phyloP scores from a whole-genome alignment of 495 filamentous ascomycete species.

The Penicillium goetzii region DNA sequence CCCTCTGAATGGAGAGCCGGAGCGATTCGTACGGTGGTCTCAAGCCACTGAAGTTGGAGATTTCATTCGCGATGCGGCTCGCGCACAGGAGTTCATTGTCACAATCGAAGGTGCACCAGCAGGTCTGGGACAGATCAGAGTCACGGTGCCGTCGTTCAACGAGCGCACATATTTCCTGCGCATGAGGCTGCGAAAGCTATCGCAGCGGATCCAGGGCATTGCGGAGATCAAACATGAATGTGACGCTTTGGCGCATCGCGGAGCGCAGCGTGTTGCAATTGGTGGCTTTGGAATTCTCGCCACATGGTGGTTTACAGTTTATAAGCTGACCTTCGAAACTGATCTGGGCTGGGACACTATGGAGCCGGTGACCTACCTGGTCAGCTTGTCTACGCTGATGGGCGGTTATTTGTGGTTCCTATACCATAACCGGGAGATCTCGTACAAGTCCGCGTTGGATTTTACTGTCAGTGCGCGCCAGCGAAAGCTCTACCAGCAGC shows the following conservation, averaged over 20 bases:
- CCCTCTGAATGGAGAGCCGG: constrained; percentile 23
- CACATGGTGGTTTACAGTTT: constrained; percentile 81
- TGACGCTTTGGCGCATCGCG: constrained; percentile 72
- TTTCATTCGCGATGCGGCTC: constrained; percentile 89
- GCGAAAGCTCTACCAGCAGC: constrained; percentile 70
- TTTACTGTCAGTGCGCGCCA: constrained; percentile 81
- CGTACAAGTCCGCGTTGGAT: constrained; percentile 82
- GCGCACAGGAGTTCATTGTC: constrained; percentile 81
- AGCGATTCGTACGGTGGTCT: constrained; percentile 84
- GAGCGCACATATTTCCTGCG: constrained; percentile 89
- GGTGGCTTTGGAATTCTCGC: constrained; percentile 72
- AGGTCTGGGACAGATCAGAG: constrained; percentile 64
- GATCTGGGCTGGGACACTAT: constrained; percentile 86
- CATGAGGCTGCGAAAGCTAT: constrained; percentile 71
- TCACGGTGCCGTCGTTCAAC: constrained; percentile 83
- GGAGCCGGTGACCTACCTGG: constrained; percentile 89
- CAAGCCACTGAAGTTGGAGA: constrained; percentile 88
- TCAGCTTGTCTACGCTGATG: constrained; percentile 81
- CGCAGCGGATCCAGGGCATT: constrained; percentile 64
- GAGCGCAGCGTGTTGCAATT: constrained; percentile 78
- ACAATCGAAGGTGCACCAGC: constrained; percentile 73
- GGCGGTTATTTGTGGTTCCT: constrained; percentile 92
- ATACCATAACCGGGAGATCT: constrained; percentile 88
- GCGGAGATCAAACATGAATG: constrained; percentile 80
- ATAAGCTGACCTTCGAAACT: constrained; percentile 77